phyloP scores from a whole-genome alignment of 441 rosid genomes.

The Hura crepitans region DNA sequence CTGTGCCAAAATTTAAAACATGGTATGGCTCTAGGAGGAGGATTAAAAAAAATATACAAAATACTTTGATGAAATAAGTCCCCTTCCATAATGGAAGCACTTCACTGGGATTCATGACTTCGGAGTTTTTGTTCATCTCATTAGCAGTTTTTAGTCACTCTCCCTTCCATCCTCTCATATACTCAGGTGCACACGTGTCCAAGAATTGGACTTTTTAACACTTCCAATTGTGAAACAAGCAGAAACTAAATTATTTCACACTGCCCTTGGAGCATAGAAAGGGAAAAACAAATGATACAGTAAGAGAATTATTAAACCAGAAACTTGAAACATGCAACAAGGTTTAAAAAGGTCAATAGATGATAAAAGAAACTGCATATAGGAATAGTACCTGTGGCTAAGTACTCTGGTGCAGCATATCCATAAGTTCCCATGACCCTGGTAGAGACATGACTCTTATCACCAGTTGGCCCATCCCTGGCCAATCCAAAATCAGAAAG shows the following conservation, averaged over 20 bases:
- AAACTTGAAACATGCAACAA: background rate
- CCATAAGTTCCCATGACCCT: conserved; percentile 78
- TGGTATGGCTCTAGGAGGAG: background rate
- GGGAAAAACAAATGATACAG: background rate
- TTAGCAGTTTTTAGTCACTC: background rate
- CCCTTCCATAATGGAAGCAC: background rate
- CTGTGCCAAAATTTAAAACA: background rate
- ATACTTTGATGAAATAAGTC: background rate
- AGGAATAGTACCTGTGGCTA: conserved; percentile 50
- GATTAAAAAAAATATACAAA: background rate
- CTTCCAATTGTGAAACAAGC: conserved; percentile 7
- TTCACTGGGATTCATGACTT: background rate
- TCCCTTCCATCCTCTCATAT: background rate
- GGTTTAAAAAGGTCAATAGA: background rate
- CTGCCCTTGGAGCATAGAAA: background rate
- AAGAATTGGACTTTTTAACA: background rate
- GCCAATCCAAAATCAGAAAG: conserved; percentile 90
- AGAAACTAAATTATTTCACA: background rate
- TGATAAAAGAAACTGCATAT: background rate
- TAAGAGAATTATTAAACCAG: background rate
- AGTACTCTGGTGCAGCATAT: conserved; percentile 80
- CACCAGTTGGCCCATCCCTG: conserved; percentile 75
- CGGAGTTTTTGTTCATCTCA: background rate
- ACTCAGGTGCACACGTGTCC: background rate
- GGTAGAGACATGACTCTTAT: conserved; percentile 75